Percentiles rank a stretch among this genome's conserved stretches.
Evolutionary conservation across 805 yeast genomes (phyloP).

Genomic region (Ogataea haglerorum): DNA sequence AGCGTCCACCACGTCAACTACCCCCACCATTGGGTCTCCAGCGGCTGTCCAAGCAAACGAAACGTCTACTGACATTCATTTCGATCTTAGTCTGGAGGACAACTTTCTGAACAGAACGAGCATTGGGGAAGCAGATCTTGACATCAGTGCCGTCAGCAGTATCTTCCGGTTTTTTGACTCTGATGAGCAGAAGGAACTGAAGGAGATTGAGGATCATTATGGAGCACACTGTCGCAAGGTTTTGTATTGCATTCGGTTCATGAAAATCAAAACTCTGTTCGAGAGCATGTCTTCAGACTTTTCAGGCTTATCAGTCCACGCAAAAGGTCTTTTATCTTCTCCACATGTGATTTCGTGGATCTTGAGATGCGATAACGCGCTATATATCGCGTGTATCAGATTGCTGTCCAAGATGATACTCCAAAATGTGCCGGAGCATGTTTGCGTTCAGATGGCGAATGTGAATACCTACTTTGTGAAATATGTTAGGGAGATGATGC

Average conservation of each 20-base stretch:
- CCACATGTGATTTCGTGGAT: slow-evolving; percentile 59
- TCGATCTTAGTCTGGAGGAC: slow-evolving; percentile 13
- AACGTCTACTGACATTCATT: slow-evolving; percentile 1
- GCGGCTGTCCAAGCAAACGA: slow-evolving; percentile 5
- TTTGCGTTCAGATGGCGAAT: slow-evolving; percentile 51
- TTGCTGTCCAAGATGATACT: slow-evolving; percentile 61
- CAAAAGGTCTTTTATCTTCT: slow-evolving; percentile 52
- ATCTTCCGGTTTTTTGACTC: slow-evolving; percentile 12
- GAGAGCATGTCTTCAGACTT: slow-evolving; percentile 50
- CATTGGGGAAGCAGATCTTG: slow-evolving; percentile 12
- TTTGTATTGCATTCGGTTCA: slow-evolving; percentile 61
- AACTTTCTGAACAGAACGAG: slow-evolving; percentile 10
- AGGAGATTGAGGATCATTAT: slow-evolving; percentile 50
- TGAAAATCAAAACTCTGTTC: slow-evolving; percentile 62
- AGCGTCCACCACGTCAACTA: slow-evolving; percentile 11
- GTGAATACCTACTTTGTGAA: slow-evolving; percentile 48
- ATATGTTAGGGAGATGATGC: slow-evolving; percentile 39
- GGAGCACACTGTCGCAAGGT: slow-evolving; percentile 60
- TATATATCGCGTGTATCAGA: slow-evolving; percentile 52
- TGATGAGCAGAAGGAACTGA: slow-evolving; percentile 9
- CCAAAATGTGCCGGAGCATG: slow-evolving; percentile 56
- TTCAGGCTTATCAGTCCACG: slow-evolving; percentile 57
- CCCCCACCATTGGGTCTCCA: slow-evolving; percentile 18
- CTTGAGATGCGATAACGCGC: slow-evolving; percentile 59
- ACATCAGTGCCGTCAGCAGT: slow-evolving; percentile 15